Evolutionary conservation across 331 rosid species (phyloP).

Genomic region (Acacia pycnantha): DNA sequence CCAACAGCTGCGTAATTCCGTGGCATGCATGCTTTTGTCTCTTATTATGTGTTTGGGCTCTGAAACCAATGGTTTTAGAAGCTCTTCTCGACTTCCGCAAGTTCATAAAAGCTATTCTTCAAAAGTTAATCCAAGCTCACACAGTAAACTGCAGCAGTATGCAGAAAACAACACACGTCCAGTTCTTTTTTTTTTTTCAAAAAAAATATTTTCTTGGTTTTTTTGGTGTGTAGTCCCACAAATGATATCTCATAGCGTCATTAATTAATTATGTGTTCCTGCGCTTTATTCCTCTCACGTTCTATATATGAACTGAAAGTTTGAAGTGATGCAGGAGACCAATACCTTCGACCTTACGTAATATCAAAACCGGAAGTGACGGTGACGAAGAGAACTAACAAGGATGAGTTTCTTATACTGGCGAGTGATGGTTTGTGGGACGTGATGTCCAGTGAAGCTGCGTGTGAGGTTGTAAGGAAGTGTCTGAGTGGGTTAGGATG

Average conservation of each 20-base stretch:
- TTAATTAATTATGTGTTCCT: background rate
- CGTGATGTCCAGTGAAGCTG: conserved; percentile 62
- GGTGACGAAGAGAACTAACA: conserved; percentile 50
- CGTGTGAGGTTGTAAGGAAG: conserved; percentile 69
- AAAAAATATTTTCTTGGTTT: too few relatives aligned
- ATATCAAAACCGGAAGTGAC: conserved; percentile 87
- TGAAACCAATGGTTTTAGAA: too few relatives aligned
- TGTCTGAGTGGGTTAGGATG: conserved; percentile 45
- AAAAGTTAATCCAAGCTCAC: too few relatives aligned
- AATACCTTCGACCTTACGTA: conserved; percentile 76
- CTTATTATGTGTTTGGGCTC: too few relatives aligned
- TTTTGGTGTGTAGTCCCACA: background rate
- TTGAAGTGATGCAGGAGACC: conserved; percentile 58
- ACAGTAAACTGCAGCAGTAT: background rate
- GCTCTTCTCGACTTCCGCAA: too few relatives aligned
- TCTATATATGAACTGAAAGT: background rate
- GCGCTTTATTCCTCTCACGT: background rate
- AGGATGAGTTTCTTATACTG: conserved; percentile 78
- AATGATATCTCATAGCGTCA: background rate
- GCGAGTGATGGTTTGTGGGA: conserved; percentile 97
- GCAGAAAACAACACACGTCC: background rate
- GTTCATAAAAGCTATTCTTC: too few relatives aligned
- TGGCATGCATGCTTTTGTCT: background rate
- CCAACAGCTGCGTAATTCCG: background rate
- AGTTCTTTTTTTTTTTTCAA: background rate